Conservation (phyloP, 2,329 filamentous ascomycete species). For the Colletotrichum cereale region DNA sequence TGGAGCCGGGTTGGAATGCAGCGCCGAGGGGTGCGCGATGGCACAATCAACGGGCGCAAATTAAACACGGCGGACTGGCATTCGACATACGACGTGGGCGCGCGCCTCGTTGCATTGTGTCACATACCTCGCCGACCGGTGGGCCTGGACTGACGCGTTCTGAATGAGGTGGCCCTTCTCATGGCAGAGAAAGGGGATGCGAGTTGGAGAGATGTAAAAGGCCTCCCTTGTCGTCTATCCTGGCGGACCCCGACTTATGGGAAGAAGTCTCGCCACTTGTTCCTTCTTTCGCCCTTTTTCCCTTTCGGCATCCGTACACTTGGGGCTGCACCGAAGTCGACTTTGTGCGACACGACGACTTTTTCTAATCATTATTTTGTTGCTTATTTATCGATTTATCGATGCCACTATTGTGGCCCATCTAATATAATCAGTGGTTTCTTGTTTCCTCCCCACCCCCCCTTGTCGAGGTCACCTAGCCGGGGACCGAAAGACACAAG, state of each 20-base stretch:
- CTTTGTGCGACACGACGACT: not conserved
- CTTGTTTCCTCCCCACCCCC: not conserved
- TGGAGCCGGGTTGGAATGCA: constrained; percentile 21
- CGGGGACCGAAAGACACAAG: constrained; percentile 14
- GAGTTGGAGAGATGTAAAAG: constrained; percentile 27
- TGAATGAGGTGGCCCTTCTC: constrained; percentile 24
- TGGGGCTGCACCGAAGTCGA: constrained; percentile 2
- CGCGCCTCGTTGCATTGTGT: constrained; percentile 20
- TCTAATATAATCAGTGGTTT: constrained; percentile 15
- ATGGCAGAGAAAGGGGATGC: constrained; percentile 5
- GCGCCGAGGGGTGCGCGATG: constrained; percentile 17
- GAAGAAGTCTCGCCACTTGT: constrained; percentile 33
- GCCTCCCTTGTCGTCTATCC: constrained; percentile 33
- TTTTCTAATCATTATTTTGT: not conserved
- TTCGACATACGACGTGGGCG: constrained; percentile 7
- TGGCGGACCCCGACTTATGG: constrained; percentile 28
- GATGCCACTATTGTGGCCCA: constrained; percentile 1
- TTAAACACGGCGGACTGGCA: constrained; percentile 29
- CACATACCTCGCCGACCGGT: constrained; percentile 16
- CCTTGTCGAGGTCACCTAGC: constrained; percentile 6
- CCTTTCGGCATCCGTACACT: constrained; percentile 16
- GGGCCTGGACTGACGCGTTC: constrained; percentile 11
- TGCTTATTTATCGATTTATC: not conserved
- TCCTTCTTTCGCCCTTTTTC: constrained; percentile 5
- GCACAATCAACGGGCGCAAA: constrained; percentile 31